A percentile compares a stretch with the other conserved stretches of the same genome.
These are phyloP conservation scores for Biscutella laevigata DNA, from an alignment of 441 rosid genomes.

Conservation along the genomic window DNA sequence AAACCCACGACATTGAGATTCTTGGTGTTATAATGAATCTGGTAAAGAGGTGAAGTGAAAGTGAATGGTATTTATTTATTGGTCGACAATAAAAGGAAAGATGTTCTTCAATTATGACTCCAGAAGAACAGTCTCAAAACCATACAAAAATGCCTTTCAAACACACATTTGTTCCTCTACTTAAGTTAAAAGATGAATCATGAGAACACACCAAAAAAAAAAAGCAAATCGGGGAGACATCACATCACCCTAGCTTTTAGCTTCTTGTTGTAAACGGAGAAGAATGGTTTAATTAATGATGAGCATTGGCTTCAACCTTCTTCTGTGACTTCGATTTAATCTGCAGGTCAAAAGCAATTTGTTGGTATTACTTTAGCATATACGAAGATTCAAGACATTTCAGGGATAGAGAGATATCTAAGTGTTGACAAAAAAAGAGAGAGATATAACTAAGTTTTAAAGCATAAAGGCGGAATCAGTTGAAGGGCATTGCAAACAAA, in stretches of 20 bases:
- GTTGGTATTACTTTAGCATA: background rate
- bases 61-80: conserved; percentile 1
- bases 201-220: background rate
- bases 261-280: conserved; percentile 18
- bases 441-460: background rate
- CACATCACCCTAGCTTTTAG: conserved; percentile 17
- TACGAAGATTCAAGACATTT: background rate
- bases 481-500: background rate
- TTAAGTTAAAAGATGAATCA: conserved; percentile 15
- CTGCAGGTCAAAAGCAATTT: conserved; percentile 12
- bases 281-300: conserved; percentile 13
- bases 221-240: conserved; percentile 9
- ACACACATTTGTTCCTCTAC: conserved; percentile 1
- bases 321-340: conserved; percentile 5
- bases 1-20: background rate
- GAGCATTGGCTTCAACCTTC: conserved; percentile 22
- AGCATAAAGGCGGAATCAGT: background rate
- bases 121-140: conserved; percentile 8
- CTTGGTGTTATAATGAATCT: background rate
- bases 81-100: background rate
- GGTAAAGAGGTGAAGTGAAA: background rate
- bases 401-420: background rate
- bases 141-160: background rate
- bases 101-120: conserved; percentile 2
- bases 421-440: no score